Percentiles rank a stretch among this genome's conserved stretches.
Conservation (phyloP, 164 flowering plant species). For the Buxus sempervirens region DNA sequence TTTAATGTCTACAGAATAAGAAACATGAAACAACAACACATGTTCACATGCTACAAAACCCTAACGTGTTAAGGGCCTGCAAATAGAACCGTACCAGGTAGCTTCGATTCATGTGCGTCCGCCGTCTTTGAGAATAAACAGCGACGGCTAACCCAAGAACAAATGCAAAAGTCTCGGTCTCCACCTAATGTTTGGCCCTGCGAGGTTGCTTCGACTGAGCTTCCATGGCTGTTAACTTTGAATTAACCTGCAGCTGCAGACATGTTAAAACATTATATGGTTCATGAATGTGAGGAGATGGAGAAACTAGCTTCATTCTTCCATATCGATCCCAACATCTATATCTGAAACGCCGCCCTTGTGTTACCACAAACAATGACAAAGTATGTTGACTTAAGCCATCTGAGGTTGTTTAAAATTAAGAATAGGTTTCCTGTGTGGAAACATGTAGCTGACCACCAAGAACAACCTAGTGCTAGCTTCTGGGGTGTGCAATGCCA, state of each 20-base stretch:
- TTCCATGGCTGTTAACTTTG: neutral
- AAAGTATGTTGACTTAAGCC: neutral
- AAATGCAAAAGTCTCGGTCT: no score
- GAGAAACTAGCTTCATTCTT: constrained; percentile 15
- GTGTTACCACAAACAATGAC: constrained; percentile 24
- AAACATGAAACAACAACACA: no score
- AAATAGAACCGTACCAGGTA: neutral
- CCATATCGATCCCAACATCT: constrained; percentile 45
- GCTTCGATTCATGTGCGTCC: neutral
- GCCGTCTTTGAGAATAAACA: no score
- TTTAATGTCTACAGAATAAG: no score
- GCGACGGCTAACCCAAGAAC: no score
- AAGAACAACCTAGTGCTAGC: constrained; percentile 4
- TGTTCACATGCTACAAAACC: neutral
- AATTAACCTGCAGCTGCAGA: no score
- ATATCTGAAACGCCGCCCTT: constrained; percentile 22
- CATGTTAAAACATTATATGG: neutral
- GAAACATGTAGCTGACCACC: constrained; percentile 22
- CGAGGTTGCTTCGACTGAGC: neutral
- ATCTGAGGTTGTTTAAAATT: constrained; percentile 2
- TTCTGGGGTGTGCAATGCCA: constrained; percentile 11
- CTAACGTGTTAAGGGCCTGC: neutral
- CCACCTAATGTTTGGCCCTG: neutral
- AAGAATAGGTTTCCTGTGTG: constrained; percentile 22
- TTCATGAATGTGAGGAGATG: constrained; percentile 10